phyloP scores from a whole-genome alignment of 306 rosid genomes.

The Lotus japonicus region DNA sequence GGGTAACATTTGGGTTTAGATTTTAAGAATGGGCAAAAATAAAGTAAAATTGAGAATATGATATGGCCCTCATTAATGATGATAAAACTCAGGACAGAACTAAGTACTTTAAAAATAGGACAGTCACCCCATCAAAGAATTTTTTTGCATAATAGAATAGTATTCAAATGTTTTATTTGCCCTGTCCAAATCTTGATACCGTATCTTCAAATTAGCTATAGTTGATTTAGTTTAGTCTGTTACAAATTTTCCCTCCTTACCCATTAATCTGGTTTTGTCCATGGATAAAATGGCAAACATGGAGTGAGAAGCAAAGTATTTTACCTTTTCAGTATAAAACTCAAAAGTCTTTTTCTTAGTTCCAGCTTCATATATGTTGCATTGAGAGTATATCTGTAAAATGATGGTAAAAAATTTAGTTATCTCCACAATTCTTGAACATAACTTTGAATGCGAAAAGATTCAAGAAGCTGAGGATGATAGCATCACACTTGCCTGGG shows the following conservation, averaged over 20 bases:
- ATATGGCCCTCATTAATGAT: background rate
- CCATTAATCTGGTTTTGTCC: too few relatives aligned
- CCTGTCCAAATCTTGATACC: too few relatives aligned
- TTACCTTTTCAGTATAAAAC: conserved; percentile 71
- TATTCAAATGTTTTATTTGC: too few relatives aligned
- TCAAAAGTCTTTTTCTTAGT: conserved; percentile 65
- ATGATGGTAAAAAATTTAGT: background rate
- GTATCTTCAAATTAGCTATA: too few relatives aligned
- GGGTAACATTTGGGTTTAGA: background rate
- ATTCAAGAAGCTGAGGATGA: background rate
- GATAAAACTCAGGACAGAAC: too few relatives aligned
- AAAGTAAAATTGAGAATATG: background rate
- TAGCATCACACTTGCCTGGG: conserved; percentile 46
- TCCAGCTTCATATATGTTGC: conserved; percentile 78
- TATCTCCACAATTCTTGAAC: background rate
- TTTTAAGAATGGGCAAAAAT: background rate
- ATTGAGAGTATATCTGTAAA: conserved; percentile 66
- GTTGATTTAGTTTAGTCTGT: too few relatives aligned
- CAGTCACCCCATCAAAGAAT: too few relatives aligned
- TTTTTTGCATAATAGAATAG: too few relatives aligned
- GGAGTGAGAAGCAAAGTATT: background rate
- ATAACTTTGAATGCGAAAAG: background rate
- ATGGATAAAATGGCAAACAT: background rate
- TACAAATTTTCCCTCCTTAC: too few relatives aligned
- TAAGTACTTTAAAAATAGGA: too few relatives aligned